Percentiles rank a stretch among this genome's conserved stretches.
Conservation (phyloP, 2,329 filamentous ascomycete genomes). For the Xylaria digitata region DNA sequence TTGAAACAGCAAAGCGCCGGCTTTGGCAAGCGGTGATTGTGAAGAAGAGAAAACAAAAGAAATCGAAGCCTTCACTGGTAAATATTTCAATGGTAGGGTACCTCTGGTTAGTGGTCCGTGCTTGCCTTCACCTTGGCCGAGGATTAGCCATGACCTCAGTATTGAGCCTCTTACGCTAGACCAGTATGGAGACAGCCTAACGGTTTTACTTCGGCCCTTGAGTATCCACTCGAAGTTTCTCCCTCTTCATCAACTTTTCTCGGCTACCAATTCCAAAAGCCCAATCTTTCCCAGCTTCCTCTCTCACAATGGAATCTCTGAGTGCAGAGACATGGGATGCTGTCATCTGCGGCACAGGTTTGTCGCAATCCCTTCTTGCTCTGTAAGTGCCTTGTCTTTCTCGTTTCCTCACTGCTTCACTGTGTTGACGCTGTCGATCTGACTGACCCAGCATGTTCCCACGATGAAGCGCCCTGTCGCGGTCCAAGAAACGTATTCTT, state of each 20-base stretch:
- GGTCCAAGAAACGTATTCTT: slow-evolving; percentile 89
- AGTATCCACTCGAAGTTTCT: slow-evolving; percentile 33
- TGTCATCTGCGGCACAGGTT: slow-evolving; percentile 80
- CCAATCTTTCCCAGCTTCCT: slow-evolving; percentile 25
- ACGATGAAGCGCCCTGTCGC: slow-evolving; percentile 82
- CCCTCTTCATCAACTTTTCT: slow-evolving; percentile 32
- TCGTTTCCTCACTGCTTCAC: slow-evolving; percentile 19
- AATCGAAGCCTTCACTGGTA: slow-evolving; percentile 13
- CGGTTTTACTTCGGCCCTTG: slow-evolving; percentile 35
- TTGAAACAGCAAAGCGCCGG: slow-evolving; percentile 46
- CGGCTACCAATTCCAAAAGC: slow-evolving; percentile 43
- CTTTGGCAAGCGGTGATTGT: slow-evolving; percentile 47
- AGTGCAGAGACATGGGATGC: slow-evolving; percentile 82
- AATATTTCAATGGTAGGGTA: slow-evolving; percentile 15
- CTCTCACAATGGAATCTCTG: slow-evolving; percentile 74
- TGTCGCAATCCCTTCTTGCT: slow-evolving; percentile 82
- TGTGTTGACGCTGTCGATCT: slow-evolving; percentile 60
- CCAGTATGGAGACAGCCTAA: no score
- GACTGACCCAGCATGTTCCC: slow-evolving; percentile 73
- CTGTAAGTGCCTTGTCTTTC: slow-evolving; percentile 65
- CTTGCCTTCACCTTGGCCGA: not conserved
- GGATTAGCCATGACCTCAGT: slow-evolving; percentile 34
- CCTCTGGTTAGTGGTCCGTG: slow-evolving; percentile 20
- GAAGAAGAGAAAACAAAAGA: slow-evolving; percentile 38
- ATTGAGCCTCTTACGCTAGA: no score